phyloP scores from a whole-genome alignment of 768 basidiomycete genomes.

The Agrocybe praecox region DNA sequence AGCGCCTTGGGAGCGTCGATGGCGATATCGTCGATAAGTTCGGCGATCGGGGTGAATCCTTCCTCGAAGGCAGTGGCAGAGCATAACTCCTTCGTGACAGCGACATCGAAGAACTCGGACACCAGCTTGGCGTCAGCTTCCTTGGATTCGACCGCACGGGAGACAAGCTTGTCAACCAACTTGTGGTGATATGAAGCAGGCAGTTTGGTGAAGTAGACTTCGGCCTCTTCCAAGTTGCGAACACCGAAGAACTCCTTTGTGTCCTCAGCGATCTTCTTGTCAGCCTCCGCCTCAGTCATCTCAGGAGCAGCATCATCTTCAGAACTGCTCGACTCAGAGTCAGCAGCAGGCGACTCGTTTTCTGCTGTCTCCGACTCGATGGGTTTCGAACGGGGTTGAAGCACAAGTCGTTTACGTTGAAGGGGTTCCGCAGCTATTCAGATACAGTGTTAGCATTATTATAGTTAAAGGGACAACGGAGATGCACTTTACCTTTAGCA shows the following conservation, averaged over 20 bases:
- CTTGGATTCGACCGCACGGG: conserved; percentile 78
- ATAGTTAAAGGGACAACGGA: neutral
- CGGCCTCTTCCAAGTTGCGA: conserved; percentile 85
- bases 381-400: conserved; percentile 80
- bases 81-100: conserved; percentile 61
- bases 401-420: conserved; percentile 71
- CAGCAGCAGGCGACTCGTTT: conserved; percentile 45
- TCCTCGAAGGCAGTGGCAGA: conserved; percentile 67
- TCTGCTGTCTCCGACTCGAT: conserved; percentile 42
- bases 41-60: conserved; percentile 69
- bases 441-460: conserved; percentile 4
- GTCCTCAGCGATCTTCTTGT: conserved; percentile 80
- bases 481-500: conserved; percentile 47
- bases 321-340: conserved; percentile 51
- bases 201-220: conserved; percentile 79
- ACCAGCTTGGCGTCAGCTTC: conserved; percentile 80
- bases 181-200: conserved; percentile 61
- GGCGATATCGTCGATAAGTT: conserved; percentile 84
- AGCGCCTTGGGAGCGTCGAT: conserved; percentile 91
- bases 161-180: conserved; percentile 78
- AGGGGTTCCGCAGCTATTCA: conserved; percentile 46
- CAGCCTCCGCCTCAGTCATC: conserved; percentile 69
- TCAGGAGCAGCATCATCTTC: conserved; percentile 42
- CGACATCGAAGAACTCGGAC: conserved; percentile 70
- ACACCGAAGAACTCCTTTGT: conserved; percentile 86